Evolutionary conservation across 352 stramenopile genomes (phyloP), one percentile per base, ranked within the genome.

Genomic region (Salisapilia sapeloensis): DNA sequence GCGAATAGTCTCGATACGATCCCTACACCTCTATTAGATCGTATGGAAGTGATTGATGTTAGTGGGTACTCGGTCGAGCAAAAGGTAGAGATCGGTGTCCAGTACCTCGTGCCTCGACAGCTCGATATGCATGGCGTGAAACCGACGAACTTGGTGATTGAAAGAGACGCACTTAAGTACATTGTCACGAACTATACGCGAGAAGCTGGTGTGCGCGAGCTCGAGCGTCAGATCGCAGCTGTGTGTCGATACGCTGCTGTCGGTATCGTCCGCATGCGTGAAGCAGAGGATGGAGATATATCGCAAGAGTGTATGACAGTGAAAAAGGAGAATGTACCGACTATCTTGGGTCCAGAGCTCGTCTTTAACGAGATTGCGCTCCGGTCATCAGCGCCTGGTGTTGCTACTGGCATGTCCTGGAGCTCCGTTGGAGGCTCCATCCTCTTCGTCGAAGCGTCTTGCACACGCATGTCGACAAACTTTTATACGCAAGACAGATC

Each of bases 321-420:
- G 24, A 29, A 47, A n/a, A 49, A 50, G 24, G 52, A 61, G 15
- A 13, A 29, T 6, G 27, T 33, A 13, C 38, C 50, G 2, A 60
- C 58, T 10, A 71, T 84, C 35, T 39, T 84, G 18, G 72, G 72
- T 0, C 62, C 69, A 24, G 56, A 79, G 22, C 53, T 79, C 4
- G 53, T 85, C 16, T 78, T 76, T 33, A 81, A 80, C 22, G 69
- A 83, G 38, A 63, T 87, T 9, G 67, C 67, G 5, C 44, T 84
- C 19, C 65, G 69, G 21, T 76, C 63, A 7, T 65, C 50, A 15
- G 54, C 80, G 12, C 58, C 65, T 15, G 69, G 65, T 4, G 63
- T 92, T 24, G 62, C 66, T 1, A 92, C 76, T 11, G 75, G 75
- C 12, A 80, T 92, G 50, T 85, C 77, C 10, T 92, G 75, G 70